Evolutionary conservation across 345 rosid genomes (phyloP).

Genomic region (Geranium brycei): DNA sequence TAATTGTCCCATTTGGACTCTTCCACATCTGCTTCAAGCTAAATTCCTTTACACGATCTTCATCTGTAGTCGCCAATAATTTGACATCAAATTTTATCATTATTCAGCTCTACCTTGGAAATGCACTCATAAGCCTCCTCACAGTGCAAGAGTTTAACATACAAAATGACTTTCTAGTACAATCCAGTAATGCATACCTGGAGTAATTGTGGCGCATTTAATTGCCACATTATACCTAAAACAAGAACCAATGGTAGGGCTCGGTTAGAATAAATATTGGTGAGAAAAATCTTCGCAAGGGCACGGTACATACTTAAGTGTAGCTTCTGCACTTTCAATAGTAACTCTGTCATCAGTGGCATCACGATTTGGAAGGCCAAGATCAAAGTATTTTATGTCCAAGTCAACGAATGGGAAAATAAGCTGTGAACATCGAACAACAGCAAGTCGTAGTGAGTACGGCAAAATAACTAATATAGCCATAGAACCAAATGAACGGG

Average conservation of each 20-base stretch:
- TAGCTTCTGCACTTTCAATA: constrained; percentile 55
- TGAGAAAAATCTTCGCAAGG: not conserved
- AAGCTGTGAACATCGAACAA: constrained; percentile 34
- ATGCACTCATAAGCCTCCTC: not conserved
- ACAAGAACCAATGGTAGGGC: not conserved
- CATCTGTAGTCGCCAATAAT: constrained; percentile 41
- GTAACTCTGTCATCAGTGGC: constrained; percentile 60
- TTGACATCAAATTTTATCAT: constrained; percentile 1
- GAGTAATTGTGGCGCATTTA: constrained; percentile 96
- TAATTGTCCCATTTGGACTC: constrained; percentile 93
- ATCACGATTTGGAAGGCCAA: constrained; percentile 52
- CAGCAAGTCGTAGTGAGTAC: too few relatives aligned
- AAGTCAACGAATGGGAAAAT: constrained; percentile 68
- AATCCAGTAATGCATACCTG: constrained; percentile 36
- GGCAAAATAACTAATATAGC: not conserved
- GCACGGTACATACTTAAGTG: constrained; percentile 38
- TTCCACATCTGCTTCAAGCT: constrained; percentile 90
- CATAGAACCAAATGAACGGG: not conserved
- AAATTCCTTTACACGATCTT: constrained; percentile 81
- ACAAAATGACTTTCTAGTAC: too few relatives aligned
- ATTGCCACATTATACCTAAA: constrained; percentile 92
- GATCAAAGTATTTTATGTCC: constrained; percentile 65
- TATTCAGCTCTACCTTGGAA: not conserved
- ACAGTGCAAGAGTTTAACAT: too few relatives aligned
- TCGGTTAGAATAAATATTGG: not conserved